These are phyloP conservation scores for Gaertneriomyces sp. DNA, from an alignment of 192 early-diverging fungal species.

Conservation along the genomic window DNA sequence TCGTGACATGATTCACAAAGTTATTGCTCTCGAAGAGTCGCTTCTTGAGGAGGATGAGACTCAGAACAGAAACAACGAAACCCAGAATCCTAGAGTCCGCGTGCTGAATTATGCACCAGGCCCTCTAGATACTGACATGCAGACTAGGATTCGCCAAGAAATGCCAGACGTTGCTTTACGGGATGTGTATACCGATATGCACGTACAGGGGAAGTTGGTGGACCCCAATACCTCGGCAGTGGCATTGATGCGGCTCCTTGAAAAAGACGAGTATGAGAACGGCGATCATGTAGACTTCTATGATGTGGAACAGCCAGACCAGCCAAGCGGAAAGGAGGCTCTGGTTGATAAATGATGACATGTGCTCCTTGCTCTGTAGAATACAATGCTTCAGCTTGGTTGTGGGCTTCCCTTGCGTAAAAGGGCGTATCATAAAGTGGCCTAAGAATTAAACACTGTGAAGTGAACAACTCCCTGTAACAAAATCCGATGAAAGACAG, in stretches of 20 bases:
- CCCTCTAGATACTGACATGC: conserved; percentile 83
- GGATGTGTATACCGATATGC: conserved; percentile 60
- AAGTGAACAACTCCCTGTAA: no score
- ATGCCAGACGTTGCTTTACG: conserved; percentile 56
- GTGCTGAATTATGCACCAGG: conserved; percentile 85
- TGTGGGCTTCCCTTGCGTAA: no score
- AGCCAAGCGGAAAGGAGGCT: background rate
- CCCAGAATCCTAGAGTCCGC: conserved; percentile 43
- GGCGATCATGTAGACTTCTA: conserved; percentile 40
- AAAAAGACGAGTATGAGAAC: conserved; percentile 34
- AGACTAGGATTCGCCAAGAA: conserved; percentile 63
- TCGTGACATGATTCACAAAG: conserved; percentile 68
- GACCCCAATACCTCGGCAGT: conserved; percentile 59
- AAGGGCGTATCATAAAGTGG: no score
- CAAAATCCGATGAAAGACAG: no score
- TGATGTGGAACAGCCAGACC: conserved; percentile 26
- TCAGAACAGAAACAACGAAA: conserved; percentile 11
- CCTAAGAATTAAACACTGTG: no score
- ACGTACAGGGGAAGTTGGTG: conserved; percentile 64
- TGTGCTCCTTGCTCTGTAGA: no score
- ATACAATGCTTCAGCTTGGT: no score
- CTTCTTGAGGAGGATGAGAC: conserved; percentile 1
- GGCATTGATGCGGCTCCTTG: conserved; percentile 60
- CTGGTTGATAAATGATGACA: no score
- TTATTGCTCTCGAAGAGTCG: conserved; percentile 67